Percentiles rank a stretch among this genome's conserved stretches.
phyloP scores from a whole-genome alignment of 768 basidiomycete genomes.

The Strobilomyces echinocephalus region DNA sequence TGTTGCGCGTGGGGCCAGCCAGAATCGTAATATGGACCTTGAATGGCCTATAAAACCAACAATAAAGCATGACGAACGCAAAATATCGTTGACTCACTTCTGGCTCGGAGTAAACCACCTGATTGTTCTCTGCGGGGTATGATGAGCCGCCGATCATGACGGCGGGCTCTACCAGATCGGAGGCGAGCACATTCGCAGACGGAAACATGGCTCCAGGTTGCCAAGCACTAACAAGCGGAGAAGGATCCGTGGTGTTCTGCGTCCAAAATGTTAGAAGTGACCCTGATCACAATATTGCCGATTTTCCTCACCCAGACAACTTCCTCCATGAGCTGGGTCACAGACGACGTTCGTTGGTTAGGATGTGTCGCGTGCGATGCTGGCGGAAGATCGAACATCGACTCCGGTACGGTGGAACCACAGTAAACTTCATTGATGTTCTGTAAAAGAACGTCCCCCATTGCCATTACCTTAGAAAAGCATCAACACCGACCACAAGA shows the following conservation, averaged over 20 bases:
- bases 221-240: accelerated
- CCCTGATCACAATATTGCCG: background rate
- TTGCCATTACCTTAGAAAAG: background rate
- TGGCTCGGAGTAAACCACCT: background rate
- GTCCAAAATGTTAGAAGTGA: background rate
- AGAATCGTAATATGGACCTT: background rate
- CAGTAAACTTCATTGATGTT: background rate
- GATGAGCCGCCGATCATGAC: background rate
- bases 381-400: background rate
- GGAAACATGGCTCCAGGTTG: background rate
- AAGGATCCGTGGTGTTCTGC: background rate
- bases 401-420: background rate
- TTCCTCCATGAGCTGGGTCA: background rate
- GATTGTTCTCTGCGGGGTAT: background rate
- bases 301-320: background rate
- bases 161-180: background rate
- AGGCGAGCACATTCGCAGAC: background rate
- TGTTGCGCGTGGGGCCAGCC: background rate
- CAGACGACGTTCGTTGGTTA: background rate
- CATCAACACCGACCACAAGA: background rate
- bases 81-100: background rate
- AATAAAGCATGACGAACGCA: background rate
- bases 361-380: background rate
- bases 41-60: background rate
- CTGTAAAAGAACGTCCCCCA: background rate